Percentiles rank a stretch among this genome's conserved stretches.
phyloP scores from a whole-genome alignment of 768 basidiomycete species.

The Chalciporus pseudorubinellus region DNA sequence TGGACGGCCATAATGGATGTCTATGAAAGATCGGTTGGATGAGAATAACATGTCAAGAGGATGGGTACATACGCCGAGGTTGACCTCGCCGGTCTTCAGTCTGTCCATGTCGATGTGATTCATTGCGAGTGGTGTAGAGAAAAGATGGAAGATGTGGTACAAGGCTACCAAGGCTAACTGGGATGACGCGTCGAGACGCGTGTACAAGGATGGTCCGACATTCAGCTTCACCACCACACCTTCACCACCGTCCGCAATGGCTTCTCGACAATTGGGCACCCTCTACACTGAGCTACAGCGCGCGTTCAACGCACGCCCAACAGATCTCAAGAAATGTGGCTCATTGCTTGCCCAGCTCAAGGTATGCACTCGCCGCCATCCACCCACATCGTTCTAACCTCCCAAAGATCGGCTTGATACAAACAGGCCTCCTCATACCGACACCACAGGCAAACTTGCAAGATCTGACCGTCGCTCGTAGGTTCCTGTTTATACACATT shows the following conservation, averaged over 20 bases:
- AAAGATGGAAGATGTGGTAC: constrained; percentile 14
- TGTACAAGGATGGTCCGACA: too few relatives aligned
- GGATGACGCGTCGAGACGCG: constrained; percentile 31
- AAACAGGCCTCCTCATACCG: constrained; percentile 77
- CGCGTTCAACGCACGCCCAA: constrained; percentile 62
- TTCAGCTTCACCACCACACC: neutral
- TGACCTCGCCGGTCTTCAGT: constrained; percentile 93
- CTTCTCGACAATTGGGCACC: constrained; percentile 49
- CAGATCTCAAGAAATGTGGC: constrained; percentile 67
- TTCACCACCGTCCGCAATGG: constrained; percentile 37
- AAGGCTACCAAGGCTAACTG: constrained; percentile 53
- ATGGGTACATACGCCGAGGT: constrained; percentile 77
- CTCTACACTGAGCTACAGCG: constrained; percentile 67
- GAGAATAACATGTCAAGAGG: neutral
- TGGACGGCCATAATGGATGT: constrained; percentile 99
- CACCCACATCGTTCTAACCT: neutral
- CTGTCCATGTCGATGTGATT: constrained; percentile 77
- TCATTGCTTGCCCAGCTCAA: constrained; percentile 69
- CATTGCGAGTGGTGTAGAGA: constrained; percentile 37
- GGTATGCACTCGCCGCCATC: constrained; percentile 38
- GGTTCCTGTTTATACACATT: constrained; percentile 26
- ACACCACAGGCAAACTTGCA: constrained; percentile 56
- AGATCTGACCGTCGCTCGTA: constrained; percentile 75
- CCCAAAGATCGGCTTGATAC: constrained; percentile 68
- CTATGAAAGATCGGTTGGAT: constrained; percentile 38